Percentiles rank a stretch among this genome's conserved stretches.
These are phyloP conservation scores for Jacaranda copaia DNA, from an alignment of 257 asterid genomes.

Conservation along the genomic window DNA sequence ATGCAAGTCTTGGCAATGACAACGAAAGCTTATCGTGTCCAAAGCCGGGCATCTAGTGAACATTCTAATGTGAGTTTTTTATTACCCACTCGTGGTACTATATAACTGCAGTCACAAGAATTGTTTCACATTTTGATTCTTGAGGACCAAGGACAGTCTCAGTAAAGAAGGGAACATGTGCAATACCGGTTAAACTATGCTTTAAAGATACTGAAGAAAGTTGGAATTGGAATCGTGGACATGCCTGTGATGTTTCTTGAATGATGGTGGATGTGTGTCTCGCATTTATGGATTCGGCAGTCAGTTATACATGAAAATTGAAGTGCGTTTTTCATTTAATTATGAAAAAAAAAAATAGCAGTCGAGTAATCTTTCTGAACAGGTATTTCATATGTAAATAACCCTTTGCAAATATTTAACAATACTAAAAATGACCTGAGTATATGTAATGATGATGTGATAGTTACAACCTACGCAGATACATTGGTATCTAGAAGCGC, in stretches of 20 bases:
- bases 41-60: conserved; percentile 87
- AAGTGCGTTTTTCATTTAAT: conserved; percentile 23
- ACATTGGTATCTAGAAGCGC: conserved; percentile 11
- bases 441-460: conserved; percentile 22
- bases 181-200: neutral
- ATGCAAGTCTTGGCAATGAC: conserved; percentile 99
- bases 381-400: neutral
- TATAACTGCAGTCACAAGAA: conserved; percentile 22
- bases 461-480: conserved; percentile 19
- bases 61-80: conserved; percentile 63
- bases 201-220: conserved; percentile 28
- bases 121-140: conserved; percentile 34
- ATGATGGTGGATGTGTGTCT: conserved; percentile 19
- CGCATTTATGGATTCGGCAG: conserved; percentile 4
- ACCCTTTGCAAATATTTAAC: conserved; percentile 1
- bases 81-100: neutral
- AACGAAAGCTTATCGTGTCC: conserved; percentile 94
- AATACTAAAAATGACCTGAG: conserved; percentile 6
- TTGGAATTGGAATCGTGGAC: conserved; percentile 25
- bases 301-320: conserved; percentile 13
- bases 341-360: neutral
- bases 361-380: conserved; percentile 6
- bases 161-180: conserved; percentile 13
- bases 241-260: conserved; percentile 19
- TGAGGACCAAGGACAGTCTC: conserved; percentile 6